Percentiles rank a stretch among this genome's conserved stretches.
These are phyloP conservation scores for Candida yuanshanica DNA, from an alignment of 805 yeast species.

Conservation along the genomic window DNA sequence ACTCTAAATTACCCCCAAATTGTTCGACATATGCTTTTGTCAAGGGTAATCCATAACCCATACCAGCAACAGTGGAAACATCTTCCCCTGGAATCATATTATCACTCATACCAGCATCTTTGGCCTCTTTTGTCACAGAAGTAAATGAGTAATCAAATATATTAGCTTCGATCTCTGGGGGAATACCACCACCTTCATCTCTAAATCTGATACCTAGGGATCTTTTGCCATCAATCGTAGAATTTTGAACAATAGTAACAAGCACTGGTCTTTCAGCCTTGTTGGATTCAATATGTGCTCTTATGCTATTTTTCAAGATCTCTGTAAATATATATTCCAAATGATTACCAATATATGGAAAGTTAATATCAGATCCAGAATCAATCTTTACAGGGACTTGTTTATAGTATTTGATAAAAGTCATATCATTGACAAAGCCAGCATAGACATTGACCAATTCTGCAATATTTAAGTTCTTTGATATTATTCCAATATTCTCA, in stretches of 20 bases:
- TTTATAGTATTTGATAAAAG: slow-evolving; percentile 78
- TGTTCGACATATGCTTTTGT: slow-evolving; percentile 69
- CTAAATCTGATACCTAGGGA: slow-evolving; percentile 65
- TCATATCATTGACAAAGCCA: slow-evolving; percentile 75
- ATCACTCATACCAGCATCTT: slow-evolving; percentile 41
- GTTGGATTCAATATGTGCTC: slow-evolving; percentile 79
- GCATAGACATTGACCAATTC: slow-evolving; percentile 59
- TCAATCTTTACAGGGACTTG: slow-evolving; percentile 57
- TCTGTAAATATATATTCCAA: slow-evolving; percentile 86
- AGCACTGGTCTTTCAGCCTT: slow-evolving; percentile 34
- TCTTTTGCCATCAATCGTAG: slow-evolving; percentile 19
- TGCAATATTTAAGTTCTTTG: slow-evolving; percentile 59
- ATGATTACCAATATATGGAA: slow-evolving; percentile 85
- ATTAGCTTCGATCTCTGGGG: slow-evolving; percentile 54
- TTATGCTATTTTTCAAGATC: slow-evolving; percentile 75
- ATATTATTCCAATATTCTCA: slow-evolving; percentile 60
- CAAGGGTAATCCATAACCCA: slow-evolving; percentile 93
- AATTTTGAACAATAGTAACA: slow-evolving; percentile 37
- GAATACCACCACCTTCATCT: slow-evolving; percentile 88
- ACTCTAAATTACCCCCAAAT: slow-evolving; percentile 63
- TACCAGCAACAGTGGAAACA: slow-evolving; percentile 75
- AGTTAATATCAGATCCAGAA: slow-evolving; percentile 46
- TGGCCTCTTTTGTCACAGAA: slow-evolving; percentile 57
- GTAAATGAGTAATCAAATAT: slow-evolving; percentile 86
- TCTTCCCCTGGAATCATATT: slow-evolving; percentile 70